Conservation (phyloP, 768 basidiomycete species). For the Lentinula guzmanii region DNA sequence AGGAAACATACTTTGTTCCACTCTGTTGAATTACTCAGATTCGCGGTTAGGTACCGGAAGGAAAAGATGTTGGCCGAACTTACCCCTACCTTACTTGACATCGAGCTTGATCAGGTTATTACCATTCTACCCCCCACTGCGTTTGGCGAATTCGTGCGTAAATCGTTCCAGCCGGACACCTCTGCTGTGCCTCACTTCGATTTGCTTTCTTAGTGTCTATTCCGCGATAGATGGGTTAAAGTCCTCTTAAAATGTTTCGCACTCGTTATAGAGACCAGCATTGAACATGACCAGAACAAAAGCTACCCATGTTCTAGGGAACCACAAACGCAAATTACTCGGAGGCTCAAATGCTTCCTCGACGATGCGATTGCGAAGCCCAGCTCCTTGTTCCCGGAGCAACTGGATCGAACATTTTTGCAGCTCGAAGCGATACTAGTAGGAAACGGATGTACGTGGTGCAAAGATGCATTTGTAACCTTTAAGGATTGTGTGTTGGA, state of each 20-base stretch:
- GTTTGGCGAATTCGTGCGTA: constrained; percentile 1
- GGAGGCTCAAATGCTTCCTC: background rate
- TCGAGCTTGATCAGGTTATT: background rate
- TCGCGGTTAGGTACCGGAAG: background rate
- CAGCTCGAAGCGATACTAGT: background rate
- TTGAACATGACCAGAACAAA: background rate
- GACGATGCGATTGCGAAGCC: background rate
- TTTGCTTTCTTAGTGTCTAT: background rate
- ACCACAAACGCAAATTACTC: background rate
- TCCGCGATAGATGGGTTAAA: background rate
- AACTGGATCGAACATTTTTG: background rate
- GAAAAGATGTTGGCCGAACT: constrained; percentile 1
- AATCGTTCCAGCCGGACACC: background rate
- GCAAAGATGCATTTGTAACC: background rate
- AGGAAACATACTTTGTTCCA: background rate
- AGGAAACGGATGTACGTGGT: background rate
- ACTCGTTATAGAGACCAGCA: background rate
- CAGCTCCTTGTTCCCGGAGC: background rate
- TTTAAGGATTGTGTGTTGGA: background rate
- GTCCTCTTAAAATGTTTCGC: background rate
- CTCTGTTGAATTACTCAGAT: background rate
- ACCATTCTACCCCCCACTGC: background rate
- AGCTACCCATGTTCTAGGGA: background rate
- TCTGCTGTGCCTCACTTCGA: background rate
- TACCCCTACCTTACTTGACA: background rate